Conservation (phyloP, 352 stramenopile genomes). For the Lagenidium sp. region DNA sequence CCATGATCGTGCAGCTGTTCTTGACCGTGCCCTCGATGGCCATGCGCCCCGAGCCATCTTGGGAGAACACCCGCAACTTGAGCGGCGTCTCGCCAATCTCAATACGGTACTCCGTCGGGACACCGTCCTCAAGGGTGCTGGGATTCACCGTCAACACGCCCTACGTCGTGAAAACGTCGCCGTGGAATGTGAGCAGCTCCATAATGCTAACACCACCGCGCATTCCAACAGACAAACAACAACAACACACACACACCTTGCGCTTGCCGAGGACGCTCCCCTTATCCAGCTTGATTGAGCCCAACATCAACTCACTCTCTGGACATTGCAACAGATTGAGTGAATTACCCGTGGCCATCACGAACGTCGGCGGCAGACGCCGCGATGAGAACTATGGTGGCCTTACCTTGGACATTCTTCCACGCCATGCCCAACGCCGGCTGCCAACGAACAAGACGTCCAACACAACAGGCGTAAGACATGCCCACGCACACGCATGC, state of each 20-base stretch:
- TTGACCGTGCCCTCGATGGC: conserved; percentile 82
- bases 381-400: too few relatives aligned
- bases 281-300: conserved; percentile 81
- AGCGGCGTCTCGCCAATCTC: conserved; percentile 70
- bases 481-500: background rate
- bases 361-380: too few relatives aligned
- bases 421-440: conserved; percentile 61
- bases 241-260: conserved; percentile 51
- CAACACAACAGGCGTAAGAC: conserved; percentile 1
- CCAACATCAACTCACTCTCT: conserved; percentile 83
- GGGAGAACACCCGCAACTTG: conserved; percentile 79
- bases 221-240: too few relatives aligned
- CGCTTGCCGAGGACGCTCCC: conserved; percentile 53
- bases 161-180: too few relatives aligned
- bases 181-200: too few relatives aligned
- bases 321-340: too few relatives aligned
- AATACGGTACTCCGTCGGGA: conserved; percentile 75
- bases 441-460: conserved; percentile 16
- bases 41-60: conserved; percentile 80
- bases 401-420: conserved; percentile 75
- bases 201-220: conserved; percentile 1
- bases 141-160: conserved; percentile 73
- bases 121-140: conserved; percentile 58
- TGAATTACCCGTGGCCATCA: too few relatives aligned
- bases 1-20: conserved; percentile 82